A percentile compares a stretch with the other conserved stretches of the same genome.
phyloP scores from a whole-genome alignment of 208 protist species.

The Balamuthia mandrillaris region DNA sequence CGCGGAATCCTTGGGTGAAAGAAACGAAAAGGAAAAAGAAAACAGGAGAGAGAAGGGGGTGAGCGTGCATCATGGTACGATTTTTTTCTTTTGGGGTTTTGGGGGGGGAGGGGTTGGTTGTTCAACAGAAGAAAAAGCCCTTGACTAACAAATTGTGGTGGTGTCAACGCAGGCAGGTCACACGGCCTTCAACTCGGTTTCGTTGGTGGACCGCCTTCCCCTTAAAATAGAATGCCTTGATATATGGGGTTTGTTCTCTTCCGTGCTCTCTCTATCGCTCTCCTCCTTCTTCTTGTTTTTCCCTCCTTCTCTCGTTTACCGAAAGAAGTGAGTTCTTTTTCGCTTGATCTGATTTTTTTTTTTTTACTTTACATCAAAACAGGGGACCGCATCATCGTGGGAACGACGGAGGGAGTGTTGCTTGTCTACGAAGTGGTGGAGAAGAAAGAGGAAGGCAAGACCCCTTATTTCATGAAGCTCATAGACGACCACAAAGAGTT shows the following conservation, averaged over 20 bases:
- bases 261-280: background rate
- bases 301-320: too few species aligned
- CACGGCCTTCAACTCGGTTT: background rate
- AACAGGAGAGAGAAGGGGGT: too few species aligned
- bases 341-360: background rate
- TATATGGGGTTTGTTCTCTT: background rate
- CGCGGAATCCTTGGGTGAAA: too few species aligned
- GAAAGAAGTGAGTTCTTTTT: background rate
- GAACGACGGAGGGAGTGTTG: background rate
- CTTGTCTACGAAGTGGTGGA: slow-evolving; percentile 7
- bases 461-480: background rate
- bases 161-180: background rate
- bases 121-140: too few species aligned
- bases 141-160: too few species aligned
- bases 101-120: too few species aligned
- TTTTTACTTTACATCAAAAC: background rate
- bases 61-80: too few species aligned
- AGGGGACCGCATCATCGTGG: background rate
- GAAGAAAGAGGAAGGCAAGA: background rate
- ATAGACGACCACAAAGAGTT: background rate
- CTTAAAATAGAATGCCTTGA: background rate
- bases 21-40: too few species aligned
- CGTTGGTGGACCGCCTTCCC: background rate
- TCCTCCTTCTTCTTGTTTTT: too few species aligned
- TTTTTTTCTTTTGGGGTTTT: too few species aligned